Evolutionary conservation across 345 rosid species (phyloP).

Genomic region (Lagerstroemia speciosa): DNA sequence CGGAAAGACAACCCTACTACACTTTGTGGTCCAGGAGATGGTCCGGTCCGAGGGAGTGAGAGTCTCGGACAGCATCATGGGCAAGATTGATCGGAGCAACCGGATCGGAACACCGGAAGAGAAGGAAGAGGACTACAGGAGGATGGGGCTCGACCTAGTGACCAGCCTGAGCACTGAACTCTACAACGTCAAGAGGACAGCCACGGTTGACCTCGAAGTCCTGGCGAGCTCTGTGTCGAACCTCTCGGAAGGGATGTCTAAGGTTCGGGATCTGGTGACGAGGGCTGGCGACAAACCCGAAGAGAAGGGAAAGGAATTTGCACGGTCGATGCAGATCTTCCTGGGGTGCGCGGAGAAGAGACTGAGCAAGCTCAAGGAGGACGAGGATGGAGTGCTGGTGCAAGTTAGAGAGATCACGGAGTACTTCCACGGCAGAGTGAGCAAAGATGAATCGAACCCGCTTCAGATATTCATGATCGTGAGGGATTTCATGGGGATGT

Average conservation of each 20-base stretch:
- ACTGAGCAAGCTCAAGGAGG: slow-evolving; percentile 53
- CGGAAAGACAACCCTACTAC: slow-evolving; percentile 80
- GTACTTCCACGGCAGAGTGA: slow-evolving; percentile 86
- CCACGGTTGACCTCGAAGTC: slow-evolving; percentile 75
- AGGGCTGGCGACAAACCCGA: slow-evolving; percentile 26
- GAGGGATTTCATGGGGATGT: slow-evolving; percentile 89
- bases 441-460: slow-evolving; percentile 82
- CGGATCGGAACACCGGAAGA: slow-evolving; percentile 52
- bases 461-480: slow-evolving; percentile 90
- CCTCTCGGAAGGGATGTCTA: slow-evolving; percentile 53
- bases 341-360: slow-evolving; percentile 46
- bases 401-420: slow-evolving; percentile 74
- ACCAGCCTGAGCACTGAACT: slow-evolving; percentile 75
- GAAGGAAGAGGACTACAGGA: slow-evolving; percentile 75
- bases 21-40: slow-evolving; percentile 91
- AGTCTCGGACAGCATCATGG: slow-evolving; percentile 85
- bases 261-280: slow-evolving; percentile 35
- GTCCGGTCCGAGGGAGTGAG: slow-evolving; percentile 81
- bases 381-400: slow-evolving; percentile 57
- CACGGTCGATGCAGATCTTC: slow-evolving; percentile 52
- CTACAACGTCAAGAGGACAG: slow-evolving; percentile 86
- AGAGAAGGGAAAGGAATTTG: slow-evolving; percentile 42
- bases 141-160: slow-evolving; percentile 90
- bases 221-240: slow-evolving; percentile 77
- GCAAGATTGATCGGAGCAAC: slow-evolving; percentile 60